Evolutionary conservation across 2,329 filamentous ascomycete species (phyloP).

Genomic region (Diaporthe sp.): DNA sequence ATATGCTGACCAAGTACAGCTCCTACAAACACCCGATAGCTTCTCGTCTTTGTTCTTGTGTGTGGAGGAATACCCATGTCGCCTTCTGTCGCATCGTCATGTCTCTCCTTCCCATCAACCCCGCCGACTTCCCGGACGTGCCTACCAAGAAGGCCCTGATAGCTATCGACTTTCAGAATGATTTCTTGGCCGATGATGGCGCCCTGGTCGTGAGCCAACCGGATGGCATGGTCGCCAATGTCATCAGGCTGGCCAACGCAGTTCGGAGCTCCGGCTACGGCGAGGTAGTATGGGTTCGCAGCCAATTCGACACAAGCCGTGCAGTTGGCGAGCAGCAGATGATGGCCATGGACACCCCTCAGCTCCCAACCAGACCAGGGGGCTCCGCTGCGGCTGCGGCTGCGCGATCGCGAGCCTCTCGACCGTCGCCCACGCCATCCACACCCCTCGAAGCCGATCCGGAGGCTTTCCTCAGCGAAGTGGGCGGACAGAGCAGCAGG

Average conservation of each 20-base stretch:
- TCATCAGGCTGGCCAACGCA: constrained; percentile 74
- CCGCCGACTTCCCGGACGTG: constrained; percentile 66
- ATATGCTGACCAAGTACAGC: constrained; percentile 23
- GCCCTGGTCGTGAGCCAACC: constrained; percentile 75
- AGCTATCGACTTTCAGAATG: constrained; percentile 89
- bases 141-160: constrained; percentile 78
- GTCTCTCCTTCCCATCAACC: constrained; percentile 68
- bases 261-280: constrained; percentile 80
- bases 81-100: constrained; percentile 36
- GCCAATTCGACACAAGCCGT: constrained; percentile 76
- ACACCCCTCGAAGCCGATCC: constrained; percentile 43
- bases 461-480: constrained; percentile 54
- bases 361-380: constrained; percentile 41
- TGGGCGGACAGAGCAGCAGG: constrained; percentile 36
- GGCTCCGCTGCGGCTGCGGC: constrained; percentile 25
- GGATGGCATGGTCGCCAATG: constrained; percentile 74
- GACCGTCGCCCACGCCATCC: not conserved
- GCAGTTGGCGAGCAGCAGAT: constrained; percentile 67
- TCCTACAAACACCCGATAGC: constrained; percentile 21
- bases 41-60: constrained; percentile 7
- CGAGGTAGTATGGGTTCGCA: constrained; percentile 87
- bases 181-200: constrained; percentile 80
- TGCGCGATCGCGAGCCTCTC: constrained; percentile 48
- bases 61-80: constrained; percentile 29
- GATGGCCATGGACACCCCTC: constrained; percentile 53